Conservation (phyloP, 495 filamentous ascomycete species). For the Barbatosphaeria neglecta region DNA sequence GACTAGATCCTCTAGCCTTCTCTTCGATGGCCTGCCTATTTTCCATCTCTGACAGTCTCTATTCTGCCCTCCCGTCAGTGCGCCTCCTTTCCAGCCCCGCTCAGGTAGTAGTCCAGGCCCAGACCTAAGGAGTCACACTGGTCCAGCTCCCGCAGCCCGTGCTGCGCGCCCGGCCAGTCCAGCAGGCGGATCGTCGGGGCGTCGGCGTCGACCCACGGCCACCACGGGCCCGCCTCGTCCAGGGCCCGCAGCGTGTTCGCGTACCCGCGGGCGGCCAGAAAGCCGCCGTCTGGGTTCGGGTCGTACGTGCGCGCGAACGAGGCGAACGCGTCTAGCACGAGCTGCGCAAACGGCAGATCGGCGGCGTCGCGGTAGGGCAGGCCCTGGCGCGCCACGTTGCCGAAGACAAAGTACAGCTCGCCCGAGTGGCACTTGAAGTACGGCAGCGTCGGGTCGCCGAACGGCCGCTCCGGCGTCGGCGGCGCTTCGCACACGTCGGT, state of each 20-base stretch:
- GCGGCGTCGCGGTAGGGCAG: slow-evolving; percentile 22
- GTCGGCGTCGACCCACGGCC: slow-evolving; percentile 8
- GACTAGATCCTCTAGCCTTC: too few species aligned
- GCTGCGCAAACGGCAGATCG: slow-evolving; percentile 24
- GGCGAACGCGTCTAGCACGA: slow-evolving; percentile 21
- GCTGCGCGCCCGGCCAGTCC: slow-evolving; percentile 19
- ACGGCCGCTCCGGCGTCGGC: slow-evolving; percentile 14
- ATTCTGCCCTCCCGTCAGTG: too few species aligned
- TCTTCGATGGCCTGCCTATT: too few species aligned
- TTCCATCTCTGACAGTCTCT: too few species aligned
- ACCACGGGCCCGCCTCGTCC: slow-evolving; percentile 13
- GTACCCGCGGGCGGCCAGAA: slow-evolving; percentile 19
- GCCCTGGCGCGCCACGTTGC: slow-evolving; percentile 24
- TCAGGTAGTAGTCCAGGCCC: slow-evolving; percentile 16
- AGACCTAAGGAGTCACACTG: slow-evolving; percentile 22
- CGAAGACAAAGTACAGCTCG: slow-evolving; percentile 25
- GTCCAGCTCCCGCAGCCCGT: slow-evolving; percentile 15
- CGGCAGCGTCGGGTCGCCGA: slow-evolving; percentile 31
- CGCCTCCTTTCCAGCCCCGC: too few species aligned
- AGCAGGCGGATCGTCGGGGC: slow-evolving; percentile 17
- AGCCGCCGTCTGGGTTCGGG: slow-evolving; percentile 23
- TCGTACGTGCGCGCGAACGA: slow-evolving; percentile 23
- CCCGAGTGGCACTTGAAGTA: slow-evolving; percentile 23
- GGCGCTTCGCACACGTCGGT: slow-evolving; percentile 35
- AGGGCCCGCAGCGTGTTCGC: slow-evolving; percentile 7